Conservation (phyloP, 176 grass and related monocot genomes). For the Chloris gayana region DNA sequence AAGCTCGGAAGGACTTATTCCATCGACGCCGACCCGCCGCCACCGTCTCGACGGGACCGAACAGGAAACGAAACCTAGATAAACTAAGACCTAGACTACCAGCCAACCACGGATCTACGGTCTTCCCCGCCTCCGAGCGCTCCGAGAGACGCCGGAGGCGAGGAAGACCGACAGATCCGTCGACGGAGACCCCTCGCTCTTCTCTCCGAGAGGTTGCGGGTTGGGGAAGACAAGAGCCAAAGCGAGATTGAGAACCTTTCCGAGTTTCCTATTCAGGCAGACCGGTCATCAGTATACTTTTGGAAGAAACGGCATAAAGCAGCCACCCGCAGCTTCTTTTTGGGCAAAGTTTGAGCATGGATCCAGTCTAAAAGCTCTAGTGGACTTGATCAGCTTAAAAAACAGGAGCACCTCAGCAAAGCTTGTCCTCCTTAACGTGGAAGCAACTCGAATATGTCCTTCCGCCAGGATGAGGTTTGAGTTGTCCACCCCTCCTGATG, state of each 20-base stretch:
- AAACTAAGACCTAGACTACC: too few species aligned
- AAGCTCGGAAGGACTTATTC: too few species aligned
- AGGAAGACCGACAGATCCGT: too few species aligned
- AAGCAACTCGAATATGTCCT: conserved; percentile 26
- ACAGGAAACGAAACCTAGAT: too few species aligned
- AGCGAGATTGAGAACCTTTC: not conserved
- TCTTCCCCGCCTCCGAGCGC: too few species aligned
- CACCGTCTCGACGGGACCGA: too few species aligned
- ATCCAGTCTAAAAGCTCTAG: conserved; percentile 27
- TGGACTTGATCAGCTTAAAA: not conserved
- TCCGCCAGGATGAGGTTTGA: not conserved
- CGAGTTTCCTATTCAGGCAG: not conserved
- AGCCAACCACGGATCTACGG: too few species aligned
- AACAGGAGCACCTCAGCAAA: not conserved
- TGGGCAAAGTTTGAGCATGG: conserved; percentile 16
- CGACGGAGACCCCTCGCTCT: too few species aligned
- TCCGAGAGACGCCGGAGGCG: too few species aligned
- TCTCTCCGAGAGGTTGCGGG: too few species aligned
- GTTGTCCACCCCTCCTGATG: not conserved
- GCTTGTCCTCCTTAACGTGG: conserved; percentile 40
- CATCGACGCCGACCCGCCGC: too few species aligned
- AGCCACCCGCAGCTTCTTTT: conserved; percentile 11
- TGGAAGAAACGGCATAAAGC: conserved; percentile 18
- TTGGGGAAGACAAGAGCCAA: too few species aligned
- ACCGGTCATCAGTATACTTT: not conserved